These are phyloP conservation scores for Panicum virgatum DNA, from an alignment of 202 grass and related monocot species.

Conservation along the genomic window DNA sequence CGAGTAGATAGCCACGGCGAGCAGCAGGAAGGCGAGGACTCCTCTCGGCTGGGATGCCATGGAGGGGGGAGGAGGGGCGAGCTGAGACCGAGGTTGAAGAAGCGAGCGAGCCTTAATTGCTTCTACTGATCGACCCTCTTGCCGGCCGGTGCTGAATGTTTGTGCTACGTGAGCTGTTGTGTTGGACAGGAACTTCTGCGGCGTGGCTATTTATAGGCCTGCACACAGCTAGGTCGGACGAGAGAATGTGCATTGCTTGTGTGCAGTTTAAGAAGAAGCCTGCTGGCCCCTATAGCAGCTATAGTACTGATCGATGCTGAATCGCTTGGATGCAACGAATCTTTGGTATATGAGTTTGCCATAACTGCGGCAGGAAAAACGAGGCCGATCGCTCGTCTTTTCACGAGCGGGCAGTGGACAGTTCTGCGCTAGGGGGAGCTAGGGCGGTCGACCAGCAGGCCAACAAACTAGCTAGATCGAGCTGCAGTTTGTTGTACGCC, in stretches of 20 bases:
- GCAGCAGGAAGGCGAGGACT: conserved; percentile 29
- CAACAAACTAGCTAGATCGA: neutral
- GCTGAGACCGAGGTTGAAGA: conserved; percentile 40
- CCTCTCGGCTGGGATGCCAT: conserved; percentile 40
- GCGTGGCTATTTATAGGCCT: conserved; percentile 34
- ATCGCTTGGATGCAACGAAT: conserved; percentile 50
- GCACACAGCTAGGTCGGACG: neutral
- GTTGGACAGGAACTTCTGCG: neutral
- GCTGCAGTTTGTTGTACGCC: conserved; percentile 36
- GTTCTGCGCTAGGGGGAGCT: neutral
- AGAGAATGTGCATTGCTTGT: conserved; percentile 30
- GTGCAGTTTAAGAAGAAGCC: conserved; percentile 3
- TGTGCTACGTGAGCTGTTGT: neutral
- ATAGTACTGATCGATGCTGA: neutral
- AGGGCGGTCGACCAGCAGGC: neutral
- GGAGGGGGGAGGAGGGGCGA: no score
- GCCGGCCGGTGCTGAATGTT: neutral
- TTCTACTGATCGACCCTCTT: neutral
- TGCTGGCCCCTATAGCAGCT: neutral
- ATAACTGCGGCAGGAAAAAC: conserved; percentile 40
- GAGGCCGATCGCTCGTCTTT: conserved; percentile 50
- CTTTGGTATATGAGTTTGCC: conserved; percentile 33
- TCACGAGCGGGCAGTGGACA: conserved; percentile 24
- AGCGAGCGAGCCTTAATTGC: neutral
- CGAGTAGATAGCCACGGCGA: conserved; percentile 38